Percentiles rank a stretch among this genome's conserved stretches.
Evolutionary conservation across 1,284 basidiomycete species (phyloP).

Genomic region (Ustilago bromivora): DNA sequence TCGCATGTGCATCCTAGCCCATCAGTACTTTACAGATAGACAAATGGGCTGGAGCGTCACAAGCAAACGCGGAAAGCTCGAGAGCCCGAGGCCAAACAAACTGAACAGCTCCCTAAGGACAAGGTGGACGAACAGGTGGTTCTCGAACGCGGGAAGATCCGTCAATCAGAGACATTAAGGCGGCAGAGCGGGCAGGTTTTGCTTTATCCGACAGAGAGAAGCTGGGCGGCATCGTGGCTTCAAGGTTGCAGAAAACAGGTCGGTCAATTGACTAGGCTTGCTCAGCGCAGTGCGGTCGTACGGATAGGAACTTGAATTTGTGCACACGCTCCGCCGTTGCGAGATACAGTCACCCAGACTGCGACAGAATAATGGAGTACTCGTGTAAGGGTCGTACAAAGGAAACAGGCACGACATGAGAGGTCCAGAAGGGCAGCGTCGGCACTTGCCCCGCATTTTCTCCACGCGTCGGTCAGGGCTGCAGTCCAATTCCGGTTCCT

Average conservation of each 20-base stretch:
- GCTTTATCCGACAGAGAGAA: slow-evolving; percentile 8
- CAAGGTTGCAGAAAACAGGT: neutral
- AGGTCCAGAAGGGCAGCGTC: neutral
- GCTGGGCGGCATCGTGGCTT: neutral
- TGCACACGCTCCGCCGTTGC: neutral
- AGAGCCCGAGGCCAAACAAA: neutral
- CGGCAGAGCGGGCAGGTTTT: neutral
- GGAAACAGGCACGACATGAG: neutral
- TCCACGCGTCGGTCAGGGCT: neutral
- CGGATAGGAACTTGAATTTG: neutral
- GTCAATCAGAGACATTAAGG: neutral
- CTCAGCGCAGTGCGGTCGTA: neutral
- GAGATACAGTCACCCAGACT: neutral
- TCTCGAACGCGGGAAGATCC: slow-evolving; percentile 11
- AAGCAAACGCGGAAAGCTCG: neutral
- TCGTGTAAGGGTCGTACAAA: neutral
- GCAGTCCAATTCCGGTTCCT: neutral
- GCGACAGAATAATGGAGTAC: neutral
- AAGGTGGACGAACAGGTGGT: neutral
- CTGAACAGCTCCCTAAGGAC: neutral
- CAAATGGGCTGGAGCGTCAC: neutral
- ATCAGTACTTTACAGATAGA: neutral
- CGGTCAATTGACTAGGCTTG: neutral
- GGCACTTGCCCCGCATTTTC: slow-evolving; percentile 6
- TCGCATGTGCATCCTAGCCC: too few species aligned